phyloP scores from a whole-genome alignment of 78 protist species.

The Salpingoeca rosetta region DNA sequence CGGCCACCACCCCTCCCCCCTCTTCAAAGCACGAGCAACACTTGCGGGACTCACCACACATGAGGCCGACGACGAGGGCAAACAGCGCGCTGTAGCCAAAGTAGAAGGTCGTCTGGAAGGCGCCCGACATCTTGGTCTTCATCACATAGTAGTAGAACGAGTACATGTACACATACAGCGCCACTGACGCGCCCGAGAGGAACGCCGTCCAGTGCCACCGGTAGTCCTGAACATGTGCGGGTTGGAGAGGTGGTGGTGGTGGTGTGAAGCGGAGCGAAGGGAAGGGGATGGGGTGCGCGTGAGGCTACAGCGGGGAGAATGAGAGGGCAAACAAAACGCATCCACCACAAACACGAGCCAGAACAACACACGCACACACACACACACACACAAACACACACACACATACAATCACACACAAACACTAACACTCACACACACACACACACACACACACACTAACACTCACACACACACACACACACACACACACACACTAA shows the following conservation, averaged over 20 bases:
- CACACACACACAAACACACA: neutral
- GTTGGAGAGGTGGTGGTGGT: no score
- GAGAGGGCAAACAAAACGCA: neutral
- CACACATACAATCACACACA: neutral
- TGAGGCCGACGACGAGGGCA: constrained; percentile 32
- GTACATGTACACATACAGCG: constrained; percentile 67
- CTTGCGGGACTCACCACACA: constrained; percentile 52
- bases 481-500: no score
- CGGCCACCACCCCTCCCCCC: neutral
- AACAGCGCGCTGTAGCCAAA: constrained; percentile 54
- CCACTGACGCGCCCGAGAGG: constrained; percentile 51
- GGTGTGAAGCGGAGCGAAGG: neutral
- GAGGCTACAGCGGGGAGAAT: neutral
- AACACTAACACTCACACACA: no score
- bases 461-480: no score
- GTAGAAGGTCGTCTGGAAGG: constrained; percentile 66
- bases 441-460: no score
- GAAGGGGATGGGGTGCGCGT: no score
- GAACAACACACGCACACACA: neutral
- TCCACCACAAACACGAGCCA: no score
- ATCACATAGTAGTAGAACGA: constrained; percentile 69
- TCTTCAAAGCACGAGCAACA: no score
- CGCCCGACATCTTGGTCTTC: constrained; percentile 72
- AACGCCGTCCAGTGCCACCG: constrained; percentile 75
- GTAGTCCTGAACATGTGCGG: neutral